A percentile compares a stretch with the other conserved stretches of the same genome.
Conservation (phyloP, 306 rosid species). For the Sophora flavescens region DNA sequence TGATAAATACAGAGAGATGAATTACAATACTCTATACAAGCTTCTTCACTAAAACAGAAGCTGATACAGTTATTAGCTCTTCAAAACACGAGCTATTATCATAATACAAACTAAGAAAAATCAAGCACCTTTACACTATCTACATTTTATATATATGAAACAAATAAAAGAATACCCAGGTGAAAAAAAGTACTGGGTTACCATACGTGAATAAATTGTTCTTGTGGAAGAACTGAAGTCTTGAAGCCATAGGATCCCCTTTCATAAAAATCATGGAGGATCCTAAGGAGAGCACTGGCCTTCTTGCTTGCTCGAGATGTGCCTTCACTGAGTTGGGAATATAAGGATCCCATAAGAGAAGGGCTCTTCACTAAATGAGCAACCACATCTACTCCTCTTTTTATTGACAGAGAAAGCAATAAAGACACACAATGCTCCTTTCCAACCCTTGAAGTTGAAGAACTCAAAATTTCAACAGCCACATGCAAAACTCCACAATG, state of each 20-base stretch:
- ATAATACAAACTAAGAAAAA: constrained; percentile 18
- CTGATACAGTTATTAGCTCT: constrained; percentile 61
- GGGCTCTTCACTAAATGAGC: constrained; percentile 60
- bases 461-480: constrained; percentile 52
- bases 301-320: constrained; percentile 68
- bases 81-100: constrained; percentile 65
- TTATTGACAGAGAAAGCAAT: constrained; percentile 67
- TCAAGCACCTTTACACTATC: constrained; percentile 43
- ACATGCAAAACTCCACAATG: constrained; percentile 50
- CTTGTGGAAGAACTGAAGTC: constrained; percentile 57
- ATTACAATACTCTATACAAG: constrained; percentile 45
- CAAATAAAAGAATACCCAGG: constrained; percentile 52
- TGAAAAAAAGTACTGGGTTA: constrained; percentile 53
- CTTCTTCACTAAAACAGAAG: constrained; percentile 60
- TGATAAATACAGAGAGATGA: constrained; percentile 3
- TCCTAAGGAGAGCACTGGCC: constrained; percentile 71
- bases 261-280: constrained; percentile 73
- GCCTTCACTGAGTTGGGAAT: constrained; percentile 69
- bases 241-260: constrained; percentile 60
- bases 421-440: constrained; percentile 71
- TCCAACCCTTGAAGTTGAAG: constrained; percentile 59
- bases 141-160: constrained; percentile 44
- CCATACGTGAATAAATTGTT: constrained; percentile 67
- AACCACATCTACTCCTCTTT: constrained; percentile 71
- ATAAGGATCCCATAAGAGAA: constrained; percentile 73